A percentile compares a stretch with the other conserved stretches of the same genome.
phyloP scores from a whole-genome alignment of 805 yeast genomes.

The Barnettozyma siamensis region DNA sequence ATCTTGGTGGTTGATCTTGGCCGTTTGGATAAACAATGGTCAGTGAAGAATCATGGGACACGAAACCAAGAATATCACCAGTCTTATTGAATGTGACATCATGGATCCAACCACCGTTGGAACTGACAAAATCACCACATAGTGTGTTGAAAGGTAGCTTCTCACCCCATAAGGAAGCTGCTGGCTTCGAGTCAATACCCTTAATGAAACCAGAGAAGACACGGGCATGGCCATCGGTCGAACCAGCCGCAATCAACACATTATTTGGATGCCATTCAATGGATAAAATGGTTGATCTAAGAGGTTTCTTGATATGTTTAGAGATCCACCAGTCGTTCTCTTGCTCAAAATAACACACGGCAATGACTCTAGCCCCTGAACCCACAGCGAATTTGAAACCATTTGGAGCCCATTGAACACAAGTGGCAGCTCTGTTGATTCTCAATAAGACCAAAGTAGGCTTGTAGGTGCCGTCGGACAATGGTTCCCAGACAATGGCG shows the following conservation, averaged over 20 bases:
- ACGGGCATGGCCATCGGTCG: constrained; percentile 88
- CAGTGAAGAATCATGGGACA: constrained; percentile 81
- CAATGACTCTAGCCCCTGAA: constrained; percentile 88
- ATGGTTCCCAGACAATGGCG: constrained; percentile 92
- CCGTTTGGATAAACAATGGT: constrained; percentile 75
- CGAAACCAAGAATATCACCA: constrained; percentile 75
- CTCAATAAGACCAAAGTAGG: constrained; percentile 90
- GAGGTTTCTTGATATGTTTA: constrained; percentile 93
- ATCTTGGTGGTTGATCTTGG: constrained; percentile 55
- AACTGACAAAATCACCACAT: constrained; percentile 71
- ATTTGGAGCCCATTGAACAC: constrained; percentile 90
- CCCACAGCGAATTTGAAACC: constrained; percentile 98
- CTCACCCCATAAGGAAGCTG: constrained; percentile 85
- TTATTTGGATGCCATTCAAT: constrained; percentile 93
- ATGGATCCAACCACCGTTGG: constrained; percentile 86
- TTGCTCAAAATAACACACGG: constrained; percentile 91
- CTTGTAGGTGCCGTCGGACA: constrained; percentile 54
- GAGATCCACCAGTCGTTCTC: constrained; percentile 99
- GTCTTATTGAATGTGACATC: constrained; percentile 80
- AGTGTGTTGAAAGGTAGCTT: constrained; percentile 91
- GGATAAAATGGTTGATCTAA: constrained; percentile 77
- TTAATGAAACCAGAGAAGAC: constrained; percentile 87
- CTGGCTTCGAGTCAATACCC: constrained; percentile 81
- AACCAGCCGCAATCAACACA: constrained; percentile 82
- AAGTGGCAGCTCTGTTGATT: constrained; percentile 92